phyloP scores from a whole-genome alignment of 768 basidiomycete genomes.

The Lanmaoa rubissima region DNA sequence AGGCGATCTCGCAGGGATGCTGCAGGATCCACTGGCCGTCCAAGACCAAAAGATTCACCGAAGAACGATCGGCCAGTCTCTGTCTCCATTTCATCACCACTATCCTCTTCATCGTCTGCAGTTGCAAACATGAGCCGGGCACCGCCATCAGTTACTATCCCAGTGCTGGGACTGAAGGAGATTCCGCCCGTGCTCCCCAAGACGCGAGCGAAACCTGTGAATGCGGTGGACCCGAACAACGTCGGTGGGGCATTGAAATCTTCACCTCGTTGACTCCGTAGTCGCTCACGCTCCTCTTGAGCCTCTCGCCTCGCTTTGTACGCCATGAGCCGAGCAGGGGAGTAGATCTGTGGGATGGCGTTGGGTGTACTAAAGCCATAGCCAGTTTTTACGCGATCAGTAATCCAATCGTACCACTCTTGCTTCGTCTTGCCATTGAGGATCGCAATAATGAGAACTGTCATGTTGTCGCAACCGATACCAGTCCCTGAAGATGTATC shows the following conservation, averaged over 20 bases:
- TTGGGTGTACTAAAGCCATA: constrained; percentile 80
- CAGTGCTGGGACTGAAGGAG: constrained; percentile 56
- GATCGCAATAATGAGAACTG: constrained; percentile 85
- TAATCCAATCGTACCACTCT: constrained; percentile 91
- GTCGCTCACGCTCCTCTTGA: constrained; percentile 46
- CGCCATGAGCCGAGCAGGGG: constrained; percentile 57
- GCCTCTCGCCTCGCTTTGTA: constrained; percentile 64
- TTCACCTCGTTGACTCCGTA: constrained; percentile 37
- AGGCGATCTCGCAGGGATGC: constrained; percentile 58
- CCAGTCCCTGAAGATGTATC: constrained; percentile 88
- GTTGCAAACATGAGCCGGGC: constrained; percentile 57
- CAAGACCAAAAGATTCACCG: constrained; percentile 43
- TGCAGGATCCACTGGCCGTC: constrained; percentile 51
- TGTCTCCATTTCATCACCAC: constrained; percentile 46
- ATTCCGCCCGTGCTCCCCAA: constrained; percentile 61
- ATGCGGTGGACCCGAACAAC: constrained; percentile 36
- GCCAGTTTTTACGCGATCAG: constrained; percentile 70
- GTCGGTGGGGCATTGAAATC: constrained; percentile 23
- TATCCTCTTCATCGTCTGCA: constrained; percentile 60
- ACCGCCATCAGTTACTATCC: constrained; percentile 48
- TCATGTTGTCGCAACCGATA: constrained; percentile 99
- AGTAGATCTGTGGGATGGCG: constrained; percentile 72
- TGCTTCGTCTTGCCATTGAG: constrained; percentile 84
- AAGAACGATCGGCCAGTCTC: constrained; percentile 44
- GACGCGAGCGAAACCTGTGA: constrained; percentile 53